Percentiles rank a stretch among this genome's conserved stretches.
These are phyloP conservation scores for Heterobasidion irregulare DNA, from an alignment of 1,284 basidiomycete genomes.

Conservation along the genomic window DNA sequence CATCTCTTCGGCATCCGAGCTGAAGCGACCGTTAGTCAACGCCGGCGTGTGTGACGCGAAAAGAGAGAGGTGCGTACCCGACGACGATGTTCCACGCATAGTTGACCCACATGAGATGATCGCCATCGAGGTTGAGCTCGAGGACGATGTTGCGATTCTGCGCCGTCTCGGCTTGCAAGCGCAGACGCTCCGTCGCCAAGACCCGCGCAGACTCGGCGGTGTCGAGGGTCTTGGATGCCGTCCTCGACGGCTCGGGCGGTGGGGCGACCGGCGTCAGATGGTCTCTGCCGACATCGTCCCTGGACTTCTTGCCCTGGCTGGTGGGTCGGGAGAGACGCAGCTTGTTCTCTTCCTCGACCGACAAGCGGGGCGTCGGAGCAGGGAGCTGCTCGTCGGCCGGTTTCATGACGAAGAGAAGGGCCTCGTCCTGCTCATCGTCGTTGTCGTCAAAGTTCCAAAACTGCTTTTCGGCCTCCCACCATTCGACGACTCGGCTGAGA, in stretches of 20 bases:
- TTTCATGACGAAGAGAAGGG: slow-evolving; percentile 84
- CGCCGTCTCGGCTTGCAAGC: slow-evolving; percentile 84
- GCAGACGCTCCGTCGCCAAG: slow-evolving; percentile 76
- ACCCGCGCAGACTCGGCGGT: slow-evolving; percentile 66
- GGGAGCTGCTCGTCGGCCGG: slow-evolving; percentile 51
- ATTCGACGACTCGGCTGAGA: slow-evolving; percentile 93
- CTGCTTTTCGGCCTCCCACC: slow-evolving; percentile 99
- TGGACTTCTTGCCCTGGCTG: slow-evolving; percentile 43
- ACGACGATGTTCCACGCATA: slow-evolving; percentile 91
- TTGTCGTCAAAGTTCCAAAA: slow-evolving; percentile 99
- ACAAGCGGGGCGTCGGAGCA: slow-evolving; percentile 29
- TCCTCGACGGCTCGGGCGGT: slow-evolving; percentile 7
- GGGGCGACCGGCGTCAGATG: slow-evolving; percentile 23
- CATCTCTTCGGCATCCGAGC: slow-evolving; percentile 79
- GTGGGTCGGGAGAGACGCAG: slow-evolving; percentile 39
- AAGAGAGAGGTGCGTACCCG: slow-evolving; percentile 55
- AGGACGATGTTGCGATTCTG: slow-evolving; percentile 94
- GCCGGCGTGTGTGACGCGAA: slow-evolving; percentile 7
- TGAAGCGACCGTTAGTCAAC: slow-evolving; percentile 22
- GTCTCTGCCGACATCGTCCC: slow-evolving; percentile 37
- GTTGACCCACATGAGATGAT: slow-evolving; percentile 90
- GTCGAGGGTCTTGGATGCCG: slow-evolving; percentile 38
- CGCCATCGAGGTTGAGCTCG: slow-evolving; percentile 90
- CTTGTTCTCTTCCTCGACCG: slow-evolving; percentile 52
- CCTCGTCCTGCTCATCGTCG: slow-evolving; percentile 84